Evolutionary conservation across 2,329 filamentous ascomycete genomes (phyloP).

Genomic region (Fusarium verticillioides): DNA sequence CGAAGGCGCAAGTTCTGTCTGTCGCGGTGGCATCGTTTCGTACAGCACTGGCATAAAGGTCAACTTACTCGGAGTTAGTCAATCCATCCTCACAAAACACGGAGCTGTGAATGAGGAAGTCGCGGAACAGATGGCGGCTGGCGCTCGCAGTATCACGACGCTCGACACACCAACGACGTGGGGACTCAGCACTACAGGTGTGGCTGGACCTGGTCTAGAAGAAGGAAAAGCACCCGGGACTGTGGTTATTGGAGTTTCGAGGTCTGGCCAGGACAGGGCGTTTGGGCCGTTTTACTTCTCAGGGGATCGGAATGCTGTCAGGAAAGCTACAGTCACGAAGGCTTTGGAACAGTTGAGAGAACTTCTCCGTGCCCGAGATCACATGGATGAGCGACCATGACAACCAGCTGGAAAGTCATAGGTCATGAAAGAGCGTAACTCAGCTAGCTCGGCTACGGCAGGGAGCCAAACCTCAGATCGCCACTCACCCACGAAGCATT

Average conservation of each 20-base stretch:
- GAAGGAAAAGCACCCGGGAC: conserved; percentile 32
- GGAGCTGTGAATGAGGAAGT: conserved; percentile 34
- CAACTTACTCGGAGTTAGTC: conserved; percentile 39
- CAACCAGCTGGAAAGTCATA: fast-evolving
- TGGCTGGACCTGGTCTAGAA: conserved; percentile 20
- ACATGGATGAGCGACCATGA: background rate
- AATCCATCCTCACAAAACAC: conserved; percentile 12
- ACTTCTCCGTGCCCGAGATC: background rate
- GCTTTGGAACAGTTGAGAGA: conserved; percentile 17
- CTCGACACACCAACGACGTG: conserved; percentile 30
- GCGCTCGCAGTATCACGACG: conserved; percentile 17
- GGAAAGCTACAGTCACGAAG: conserved; percentile 10
- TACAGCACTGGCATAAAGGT: conserved; percentile 48
- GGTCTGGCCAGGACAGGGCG: background rate
- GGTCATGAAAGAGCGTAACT: background rate
- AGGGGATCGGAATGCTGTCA: conserved; percentile 9
- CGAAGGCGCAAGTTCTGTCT: conserved; percentile 45
- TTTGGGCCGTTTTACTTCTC: conserved; percentile 34
- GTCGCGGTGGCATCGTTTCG: conserved; percentile 50
- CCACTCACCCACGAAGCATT: fast-evolving
- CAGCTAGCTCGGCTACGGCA: fast-evolving
- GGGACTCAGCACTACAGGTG: conserved; percentile 32
- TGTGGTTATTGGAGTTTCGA: conserved; percentile 32
- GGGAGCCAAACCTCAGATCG: background rate
- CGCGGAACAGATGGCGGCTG: conserved; percentile 35